A percentile compares a stretch with the other conserved stretches of the same genome.
Evolutionary conservation across 768 basidiomycete genomes (phyloP).

Genomic region (Boletus fagicola): DNA sequence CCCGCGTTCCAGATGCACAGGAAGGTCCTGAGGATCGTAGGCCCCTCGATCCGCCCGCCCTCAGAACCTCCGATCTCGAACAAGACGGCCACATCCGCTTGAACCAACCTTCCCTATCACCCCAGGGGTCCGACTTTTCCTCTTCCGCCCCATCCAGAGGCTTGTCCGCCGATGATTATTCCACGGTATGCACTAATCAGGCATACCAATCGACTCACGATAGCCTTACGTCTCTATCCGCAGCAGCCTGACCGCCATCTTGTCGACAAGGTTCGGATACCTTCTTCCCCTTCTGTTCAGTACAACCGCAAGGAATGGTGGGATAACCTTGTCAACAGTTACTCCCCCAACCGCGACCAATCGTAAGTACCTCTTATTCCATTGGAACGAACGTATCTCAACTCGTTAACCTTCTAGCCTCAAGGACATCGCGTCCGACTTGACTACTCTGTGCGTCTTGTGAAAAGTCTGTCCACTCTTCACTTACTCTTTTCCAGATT

Average conservation of each 20-base stretch:
- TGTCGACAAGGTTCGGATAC: conserved; percentile 28
- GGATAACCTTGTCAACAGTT: conserved; percentile 46
- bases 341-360: conserved; percentile 40
- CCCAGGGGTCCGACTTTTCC: conserved; percentile 31
- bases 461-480: neutral
- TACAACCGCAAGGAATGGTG: conserved; percentile 44
- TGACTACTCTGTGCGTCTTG: conserved; percentile 49
- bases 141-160: conserved; percentile 29
- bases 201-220: neutral
- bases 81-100: conserved; percentile 25
- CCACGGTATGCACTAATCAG: conserved; percentile 22
- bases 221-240: conserved; percentile 5
- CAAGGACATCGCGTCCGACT: conserved; percentile 48
- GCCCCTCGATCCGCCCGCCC: conserved; percentile 23
- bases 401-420: conserved; percentile 34
- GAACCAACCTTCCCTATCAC: conserved; percentile 33
- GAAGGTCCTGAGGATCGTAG: conserved; percentile 31
- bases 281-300: conserved; percentile 30
- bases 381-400: neutral
- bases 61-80: conserved; percentile 29
- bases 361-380: conserved; percentile 33
- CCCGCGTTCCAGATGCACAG: conserved; percentile 34
- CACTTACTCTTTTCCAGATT: conserved; percentile 44
- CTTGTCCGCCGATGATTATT: conserved; percentile 26
- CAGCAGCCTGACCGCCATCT: conserved; percentile 31